These are phyloP conservation scores for Penicillium pulvis DNA, from an alignment of 495 filamentous ascomycete genomes.

Conservation along the genomic window DNA sequence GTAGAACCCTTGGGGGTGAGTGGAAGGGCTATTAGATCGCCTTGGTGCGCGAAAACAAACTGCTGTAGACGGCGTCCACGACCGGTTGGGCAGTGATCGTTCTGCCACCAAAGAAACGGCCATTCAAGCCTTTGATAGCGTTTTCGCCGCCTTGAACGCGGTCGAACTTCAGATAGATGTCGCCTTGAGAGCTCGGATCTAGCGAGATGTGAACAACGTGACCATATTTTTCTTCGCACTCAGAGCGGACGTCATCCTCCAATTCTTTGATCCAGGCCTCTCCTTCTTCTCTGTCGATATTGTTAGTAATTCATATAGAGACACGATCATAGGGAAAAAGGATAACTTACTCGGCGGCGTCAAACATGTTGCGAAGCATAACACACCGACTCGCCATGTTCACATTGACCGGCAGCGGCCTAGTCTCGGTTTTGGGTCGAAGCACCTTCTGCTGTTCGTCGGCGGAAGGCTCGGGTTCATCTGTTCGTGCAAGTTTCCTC, in stretches of 20 bases:
- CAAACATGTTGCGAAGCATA: constrained; percentile 93
- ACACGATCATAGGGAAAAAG: not conserved
- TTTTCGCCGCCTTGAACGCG: constrained; percentile 93
- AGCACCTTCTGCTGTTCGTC: constrained; percentile 70
- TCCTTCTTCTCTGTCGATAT: constrained; percentile 70
- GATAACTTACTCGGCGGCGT: constrained; percentile 77
- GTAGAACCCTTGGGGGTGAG: constrained; percentile 7
- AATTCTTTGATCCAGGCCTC: constrained; percentile 90
- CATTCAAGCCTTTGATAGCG: constrained; percentile 95
- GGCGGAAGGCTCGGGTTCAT: constrained; percentile 69
- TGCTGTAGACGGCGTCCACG: constrained; percentile 97
- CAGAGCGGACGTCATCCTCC: constrained; percentile 88
- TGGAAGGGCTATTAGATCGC: constrained; percentile 48
- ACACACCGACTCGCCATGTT: constrained; percentile 95
- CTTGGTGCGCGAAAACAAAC: constrained; percentile 87
- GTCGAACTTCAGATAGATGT: constrained; percentile 98
- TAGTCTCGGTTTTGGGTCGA: constrained; percentile 79
- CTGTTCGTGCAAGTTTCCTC: constrained; percentile 95
- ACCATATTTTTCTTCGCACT: constrained; percentile 96
- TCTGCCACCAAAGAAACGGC: constrained; percentile 87
- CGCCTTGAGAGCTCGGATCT: constrained; percentile 90
- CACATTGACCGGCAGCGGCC: constrained; percentile 80
- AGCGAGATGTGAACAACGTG: constrained; percentile 96
- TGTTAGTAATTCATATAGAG: constrained; percentile 41
- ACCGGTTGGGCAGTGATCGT: constrained; percentile 93